A percentile compares a stretch with the other conserved stretches of the same genome.
These are phyloP conservation scores for Fusarium robinianum DNA, from an alignment of 2,329 filamentous ascomycete genomes.

Conservation along the genomic window DNA sequence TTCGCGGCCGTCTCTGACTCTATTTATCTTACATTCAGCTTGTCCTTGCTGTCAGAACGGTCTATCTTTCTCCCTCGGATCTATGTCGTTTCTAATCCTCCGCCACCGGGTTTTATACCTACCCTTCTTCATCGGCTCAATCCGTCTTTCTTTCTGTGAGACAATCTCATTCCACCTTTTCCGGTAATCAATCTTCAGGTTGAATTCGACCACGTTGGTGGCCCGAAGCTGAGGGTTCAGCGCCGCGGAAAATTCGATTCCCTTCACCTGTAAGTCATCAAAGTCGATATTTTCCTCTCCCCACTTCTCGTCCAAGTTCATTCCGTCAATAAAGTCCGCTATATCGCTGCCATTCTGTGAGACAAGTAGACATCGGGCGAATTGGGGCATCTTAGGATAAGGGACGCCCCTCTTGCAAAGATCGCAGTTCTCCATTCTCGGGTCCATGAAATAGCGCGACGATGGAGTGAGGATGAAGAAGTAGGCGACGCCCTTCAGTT, in stretches of 20 bases:
- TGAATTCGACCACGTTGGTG: neutral
- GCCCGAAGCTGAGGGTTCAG: neutral
- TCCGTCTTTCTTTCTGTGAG: neutral
- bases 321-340: slow-evolving; percentile 12
- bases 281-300: slow-evolving; percentile 4
- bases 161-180: neutral
- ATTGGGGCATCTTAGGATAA: slow-evolving; percentile 9
- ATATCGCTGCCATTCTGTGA: slow-evolving; percentile 5
- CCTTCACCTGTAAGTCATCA: slow-evolving; percentile 1
- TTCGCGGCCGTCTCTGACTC: no score
- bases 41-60: no score
- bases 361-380: slow-evolving; percentile 6
- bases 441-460: slow-evolving; percentile 3
- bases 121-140: slow-evolving; percentile 3
- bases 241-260: neutral
- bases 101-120: slow-evolving; percentile 4
- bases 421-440: slow-evolving; percentile 2
- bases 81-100: slow-evolving; percentile 2
- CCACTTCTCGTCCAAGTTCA: slow-evolving; percentile 11
- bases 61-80: slow-evolving; percentile 2
- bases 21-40: no score
- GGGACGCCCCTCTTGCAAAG: slow-evolving; percentile 4
- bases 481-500: slow-evolving; percentile 1
- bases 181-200: neutral
- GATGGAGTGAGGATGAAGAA: slow-evolving; percentile 8